Conservation (phyloP, 2,329 filamentous ascomycete species). For the Aspergillus ustus region DNA sequence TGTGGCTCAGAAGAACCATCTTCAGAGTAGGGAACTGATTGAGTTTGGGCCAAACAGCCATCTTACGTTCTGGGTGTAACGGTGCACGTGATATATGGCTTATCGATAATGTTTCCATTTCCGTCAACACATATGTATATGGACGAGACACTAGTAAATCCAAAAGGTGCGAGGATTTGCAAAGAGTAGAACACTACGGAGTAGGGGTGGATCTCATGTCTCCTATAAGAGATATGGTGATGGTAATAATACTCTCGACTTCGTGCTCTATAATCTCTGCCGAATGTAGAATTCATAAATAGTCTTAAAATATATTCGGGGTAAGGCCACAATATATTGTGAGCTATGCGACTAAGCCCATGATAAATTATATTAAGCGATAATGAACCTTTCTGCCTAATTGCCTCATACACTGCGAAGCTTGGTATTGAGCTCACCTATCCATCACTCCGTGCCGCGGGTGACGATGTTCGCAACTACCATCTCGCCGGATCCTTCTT, state of each 20-base stretch:
- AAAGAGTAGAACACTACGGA: too few relatives aligned
- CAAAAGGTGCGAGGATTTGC: neutral
- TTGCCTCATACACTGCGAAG: neutral
- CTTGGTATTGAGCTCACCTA: neutral
- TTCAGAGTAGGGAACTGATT: slow-evolving; percentile 19
- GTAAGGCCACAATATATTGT: too few relatives aligned
- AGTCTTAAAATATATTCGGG: too few relatives aligned
- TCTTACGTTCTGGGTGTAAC: slow-evolving; percentile 13
- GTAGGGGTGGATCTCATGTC: too few relatives aligned
- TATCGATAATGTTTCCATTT: slow-evolving; percentile 28
- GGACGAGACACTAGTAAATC: neutral
- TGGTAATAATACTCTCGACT: too few relatives aligned
- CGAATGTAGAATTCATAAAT: too few relatives aligned
- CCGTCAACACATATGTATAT: neutral
- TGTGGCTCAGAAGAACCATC: slow-evolving; percentile 27
- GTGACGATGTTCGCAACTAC: neutral
- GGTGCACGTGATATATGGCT: slow-evolving; percentile 23
- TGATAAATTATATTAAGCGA: too few relatives aligned
- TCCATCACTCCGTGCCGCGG: neutral
- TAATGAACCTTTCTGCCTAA: too few relatives aligned
- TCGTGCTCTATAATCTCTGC: too few relatives aligned
- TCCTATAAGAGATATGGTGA: too few relatives aligned
- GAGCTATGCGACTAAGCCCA: too few relatives aligned
- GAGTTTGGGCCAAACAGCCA: slow-evolving; percentile 30
- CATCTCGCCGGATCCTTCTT: neutral